Conservation (phyloP, 2,329 filamentous ascomycete species). For the Cladophialophora bantiana region DNA sequence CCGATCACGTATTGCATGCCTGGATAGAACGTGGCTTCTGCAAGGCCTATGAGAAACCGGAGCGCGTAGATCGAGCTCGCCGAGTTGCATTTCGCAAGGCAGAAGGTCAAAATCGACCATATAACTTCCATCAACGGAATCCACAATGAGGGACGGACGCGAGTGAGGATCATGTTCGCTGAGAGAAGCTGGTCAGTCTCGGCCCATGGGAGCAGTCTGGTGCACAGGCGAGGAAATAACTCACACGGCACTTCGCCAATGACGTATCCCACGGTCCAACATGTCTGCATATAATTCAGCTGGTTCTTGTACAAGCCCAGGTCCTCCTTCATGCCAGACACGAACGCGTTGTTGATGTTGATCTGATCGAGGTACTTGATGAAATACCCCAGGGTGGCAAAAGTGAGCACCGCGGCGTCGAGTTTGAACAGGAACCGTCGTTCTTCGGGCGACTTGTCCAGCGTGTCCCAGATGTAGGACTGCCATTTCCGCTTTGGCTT, state of each 20-base stretch:
- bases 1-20: conserved; percentile 62
- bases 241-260: conserved; percentile 54
- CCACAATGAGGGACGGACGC: conserved; percentile 36
- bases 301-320: conserved; percentile 61
- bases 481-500: conserved; percentile 53
- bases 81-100: conserved; percentile 58
- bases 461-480: conserved; percentile 61
- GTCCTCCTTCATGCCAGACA: conserved; percentile 62
- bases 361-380: conserved; percentile 59
- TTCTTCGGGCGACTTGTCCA: conserved; percentile 59
- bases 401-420: conserved; percentile 63
- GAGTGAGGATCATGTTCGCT: conserved; percentile 60
- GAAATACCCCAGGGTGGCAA: conserved; percentile 64
- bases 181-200: conserved; percentile 41
- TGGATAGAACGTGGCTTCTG: conserved; percentile 60
- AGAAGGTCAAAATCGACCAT: conserved; percentile 65
- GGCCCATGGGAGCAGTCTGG: not conserved
- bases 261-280: conserved; percentile 68
- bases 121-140: conserved; percentile 45
- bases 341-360: conserved; percentile 58
- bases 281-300: conserved; percentile 65
- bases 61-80: conserved; percentile 43
- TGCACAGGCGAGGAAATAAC: not conserved
- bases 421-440: conserved; percentile 62
- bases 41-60: conserved; percentile 44